These are phyloP conservation scores for Alternaria arborescens DNA, from an alignment of 2,329 filamentous ascomycete species.

Conservation along the genomic window DNA sequence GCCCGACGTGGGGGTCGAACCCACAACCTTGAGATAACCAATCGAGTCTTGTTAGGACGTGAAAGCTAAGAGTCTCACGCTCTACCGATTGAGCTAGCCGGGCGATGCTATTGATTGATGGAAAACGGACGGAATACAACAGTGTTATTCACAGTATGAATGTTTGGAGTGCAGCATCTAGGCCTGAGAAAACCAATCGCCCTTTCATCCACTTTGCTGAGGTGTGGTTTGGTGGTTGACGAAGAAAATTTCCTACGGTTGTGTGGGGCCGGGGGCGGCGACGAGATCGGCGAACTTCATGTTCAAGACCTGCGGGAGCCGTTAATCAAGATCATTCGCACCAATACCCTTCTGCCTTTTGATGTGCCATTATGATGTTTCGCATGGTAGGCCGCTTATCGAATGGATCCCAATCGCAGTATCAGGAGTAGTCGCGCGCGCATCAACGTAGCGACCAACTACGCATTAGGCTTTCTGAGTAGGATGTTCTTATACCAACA, in stretches of 20 bases:
- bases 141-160: rapidly evolving
- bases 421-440: neutral
- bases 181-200: too few species aligned
- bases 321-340: neutral
- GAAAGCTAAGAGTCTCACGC: slow-evolving; percentile 51
- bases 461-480: neutral
- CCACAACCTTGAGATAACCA: slow-evolving; percentile 26
- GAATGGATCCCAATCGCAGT: neutral
- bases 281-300: slow-evolving; percentile 11
- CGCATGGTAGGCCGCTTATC: neutral
- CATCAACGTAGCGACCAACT: neutral
- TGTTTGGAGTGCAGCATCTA: too few species aligned
- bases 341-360: neutral
- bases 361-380: neutral
- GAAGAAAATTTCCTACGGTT: slow-evolving; percentile 9
- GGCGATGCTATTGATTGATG: slow-evolving; percentile 21
- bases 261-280: slow-evolving; percentile 13
- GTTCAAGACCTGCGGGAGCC: neutral
- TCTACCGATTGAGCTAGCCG: slow-evolving; percentile 51
- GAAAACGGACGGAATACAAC: neutral
- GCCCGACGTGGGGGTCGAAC: slow-evolving; percentile 27
- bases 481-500: too few species aligned
- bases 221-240: neutral
- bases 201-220: neutral
- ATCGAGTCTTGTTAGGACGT: slow-evolving; percentile 20